Evolutionary conservation across 257 asterid genomes (phyloP).

Genomic region (Jasminum sambac): DNA sequence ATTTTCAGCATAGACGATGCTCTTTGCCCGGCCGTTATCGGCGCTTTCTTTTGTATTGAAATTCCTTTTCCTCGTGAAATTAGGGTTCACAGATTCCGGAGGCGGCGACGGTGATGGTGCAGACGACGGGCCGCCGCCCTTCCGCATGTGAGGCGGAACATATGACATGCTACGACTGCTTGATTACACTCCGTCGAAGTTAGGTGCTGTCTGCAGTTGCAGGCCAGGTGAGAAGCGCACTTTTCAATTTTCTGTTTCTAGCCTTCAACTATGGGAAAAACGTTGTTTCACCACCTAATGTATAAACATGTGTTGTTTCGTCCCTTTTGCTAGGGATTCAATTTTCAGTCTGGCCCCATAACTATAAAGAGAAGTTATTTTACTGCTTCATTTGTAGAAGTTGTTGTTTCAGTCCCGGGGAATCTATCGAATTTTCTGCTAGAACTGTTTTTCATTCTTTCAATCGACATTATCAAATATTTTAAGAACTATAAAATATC

Average conservation of each 20-base stretch:
- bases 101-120: conserved; percentile 31
- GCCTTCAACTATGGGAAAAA: background rate
- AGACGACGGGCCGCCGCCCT: conserved; percentile 15
- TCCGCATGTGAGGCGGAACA: conserved; percentile 51
- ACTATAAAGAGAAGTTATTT: background rate
- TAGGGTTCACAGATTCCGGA: conserved; percentile 30
- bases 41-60: conserved; percentile 8
- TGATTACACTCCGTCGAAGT: background rate
- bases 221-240: background rate
- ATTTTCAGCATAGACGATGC: conserved; percentile 26
- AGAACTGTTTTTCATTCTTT: background rate
- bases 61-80: conserved; percentile 20
- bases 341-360: background rate
- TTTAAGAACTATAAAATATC: no score
- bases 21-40: conserved; percentile 3
- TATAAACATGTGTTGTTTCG: background rate
- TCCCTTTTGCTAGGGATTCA: background rate
- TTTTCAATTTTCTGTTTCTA: background rate
- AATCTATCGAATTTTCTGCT: background rate
- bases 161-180: conserved; percentile 35
- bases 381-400: background rate
- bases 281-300: background rate
- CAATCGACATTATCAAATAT: no score
- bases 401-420: background rate
- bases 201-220: background rate